A percentile compares a stretch with the other conserved stretches of the same genome.
Conservation (phyloP, 2,329 filamentous ascomycete species). For the Metarhizium brunneum region DNA sequence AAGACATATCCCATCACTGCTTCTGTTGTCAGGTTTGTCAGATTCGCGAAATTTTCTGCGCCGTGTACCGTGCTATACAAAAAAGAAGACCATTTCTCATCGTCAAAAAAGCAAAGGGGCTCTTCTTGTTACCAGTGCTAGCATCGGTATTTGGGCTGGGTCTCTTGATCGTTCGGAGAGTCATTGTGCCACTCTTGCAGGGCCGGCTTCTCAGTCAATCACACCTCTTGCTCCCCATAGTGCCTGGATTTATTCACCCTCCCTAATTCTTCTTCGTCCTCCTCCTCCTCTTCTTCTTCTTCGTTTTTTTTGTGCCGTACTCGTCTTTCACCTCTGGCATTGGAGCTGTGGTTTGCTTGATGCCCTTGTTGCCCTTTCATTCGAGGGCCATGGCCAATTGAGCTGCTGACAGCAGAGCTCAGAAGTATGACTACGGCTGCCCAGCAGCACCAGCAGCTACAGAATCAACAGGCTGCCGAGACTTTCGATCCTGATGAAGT, state of each 20-base stretch:
- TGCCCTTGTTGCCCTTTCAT: constrained; percentile 4
- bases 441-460: constrained; percentile 22
- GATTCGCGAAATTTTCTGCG: background rate
- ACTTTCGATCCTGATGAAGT: constrained; percentile 37
- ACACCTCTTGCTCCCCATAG: background rate
- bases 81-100: background rate
- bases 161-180: background rate
- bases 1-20: background rate
- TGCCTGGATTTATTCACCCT: background rate
- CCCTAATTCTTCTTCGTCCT: background rate
- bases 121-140: background rate
- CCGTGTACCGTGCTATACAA: background rate
- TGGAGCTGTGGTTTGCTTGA: constrained; percentile 4
- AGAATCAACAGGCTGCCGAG: constrained; percentile 19
- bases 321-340: background rate
- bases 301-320: background rate
- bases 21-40: background rate
- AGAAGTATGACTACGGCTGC: constrained; percentile 32
- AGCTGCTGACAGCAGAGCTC: constrained; percentile 18
- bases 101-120: background rate
- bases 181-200: background rate
- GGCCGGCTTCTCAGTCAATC: background rate
- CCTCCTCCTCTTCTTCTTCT: too few species aligned
- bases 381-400: constrained; percentile 25
- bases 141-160: too few species aligned